Percentiles rank a stretch among this genome's conserved stretches.
Evolutionary conservation across 169 alveolate genomes (phyloP).

Genomic region (Eimeria tenella): DNA sequence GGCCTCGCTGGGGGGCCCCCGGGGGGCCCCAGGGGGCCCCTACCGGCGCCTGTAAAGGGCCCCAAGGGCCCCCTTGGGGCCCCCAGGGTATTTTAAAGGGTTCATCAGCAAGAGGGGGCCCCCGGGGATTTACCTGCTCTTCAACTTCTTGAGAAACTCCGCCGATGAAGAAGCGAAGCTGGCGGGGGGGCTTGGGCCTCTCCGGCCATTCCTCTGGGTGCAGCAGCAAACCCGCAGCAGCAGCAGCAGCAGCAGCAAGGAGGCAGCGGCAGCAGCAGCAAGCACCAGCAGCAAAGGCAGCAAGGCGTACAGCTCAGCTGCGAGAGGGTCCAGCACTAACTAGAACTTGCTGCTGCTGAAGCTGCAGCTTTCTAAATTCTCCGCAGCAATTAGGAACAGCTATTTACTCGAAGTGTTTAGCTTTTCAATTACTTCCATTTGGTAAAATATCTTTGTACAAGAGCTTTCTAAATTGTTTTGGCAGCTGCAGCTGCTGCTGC

Average conservation of each 20-base stretch:
- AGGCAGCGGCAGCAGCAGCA: neutral
- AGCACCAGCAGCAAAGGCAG: neutral
- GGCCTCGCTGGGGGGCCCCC: too few species aligned
- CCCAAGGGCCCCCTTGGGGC: too few species aligned
- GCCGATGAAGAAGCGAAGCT: neutral
- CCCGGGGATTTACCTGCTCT: neutral
- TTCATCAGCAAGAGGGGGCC: neutral
- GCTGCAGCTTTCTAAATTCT: too few species aligned
- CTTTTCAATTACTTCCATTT: neutral
- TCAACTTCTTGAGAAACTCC: conserved; percentile 15
- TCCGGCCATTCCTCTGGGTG: neutral
- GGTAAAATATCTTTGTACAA: neutral
- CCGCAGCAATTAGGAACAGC: too few species aligned
- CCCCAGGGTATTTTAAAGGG: too few species aligned
- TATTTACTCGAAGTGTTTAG: too few species aligned
- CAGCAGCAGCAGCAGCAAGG: neutral
- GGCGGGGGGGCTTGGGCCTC: neutral
- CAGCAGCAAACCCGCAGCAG: neutral
- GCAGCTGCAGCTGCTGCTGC: conserved; percentile 18
- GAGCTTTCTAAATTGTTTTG: neutral
- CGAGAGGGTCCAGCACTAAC: too few species aligned
- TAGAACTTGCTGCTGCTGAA: too few species aligned
- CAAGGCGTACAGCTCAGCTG: neutral
- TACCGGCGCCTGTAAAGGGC: too few species aligned
- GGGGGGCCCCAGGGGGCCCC: too few species aligned